phyloP scores from a whole-genome alignment of 2,329 filamentous ascomycete genomes.

The Cladosporium colombiae region DNA sequence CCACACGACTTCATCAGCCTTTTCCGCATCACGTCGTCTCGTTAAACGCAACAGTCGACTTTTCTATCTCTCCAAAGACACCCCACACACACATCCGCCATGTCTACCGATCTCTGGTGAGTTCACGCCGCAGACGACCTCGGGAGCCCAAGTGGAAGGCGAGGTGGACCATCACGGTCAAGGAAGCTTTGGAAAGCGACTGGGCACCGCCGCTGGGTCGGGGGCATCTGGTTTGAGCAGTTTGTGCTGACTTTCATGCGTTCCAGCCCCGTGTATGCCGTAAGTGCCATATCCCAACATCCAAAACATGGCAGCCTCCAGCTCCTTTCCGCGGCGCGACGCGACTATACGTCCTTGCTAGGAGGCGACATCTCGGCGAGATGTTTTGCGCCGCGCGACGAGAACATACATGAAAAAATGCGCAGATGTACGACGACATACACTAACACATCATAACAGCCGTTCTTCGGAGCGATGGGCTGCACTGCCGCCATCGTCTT shows the following conservation, averaged over 20 bases:
- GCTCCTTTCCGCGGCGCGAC: neutral
- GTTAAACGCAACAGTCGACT: constrained; percentile 4
- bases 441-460: constrained; percentile 46
- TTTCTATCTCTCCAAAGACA: constrained; percentile 1
- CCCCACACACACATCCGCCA: constrained; percentile 50
- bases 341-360: neutral
- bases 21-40: constrained; percentile 15
- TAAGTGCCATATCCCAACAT: constrained; percentile 62
- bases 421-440: neutral
- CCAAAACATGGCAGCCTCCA: constrained; percentile 11
- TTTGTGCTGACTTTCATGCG: constrained; percentile 4
- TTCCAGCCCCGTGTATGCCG: constrained; percentile 92
- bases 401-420: neutral
- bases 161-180: constrained; percentile 7
- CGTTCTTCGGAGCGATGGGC: constrained; percentile 97
- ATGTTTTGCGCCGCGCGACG: neutral
- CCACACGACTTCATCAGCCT: constrained; percentile 19
- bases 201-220: neutral
- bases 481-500: constrained; percentile 95
- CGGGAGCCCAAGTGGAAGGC: neutral
- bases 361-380: too few species aligned
- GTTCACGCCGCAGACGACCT: constrained; percentile 46
- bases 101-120: constrained; percentile 80
- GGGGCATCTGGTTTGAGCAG: neutral
- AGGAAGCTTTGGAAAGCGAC: constrained; percentile 20